These are phyloP conservation scores for Uronychia binucleata DNA, from an alignment of 73 alveolate genomes.

Conservation along the genomic window DNA sequence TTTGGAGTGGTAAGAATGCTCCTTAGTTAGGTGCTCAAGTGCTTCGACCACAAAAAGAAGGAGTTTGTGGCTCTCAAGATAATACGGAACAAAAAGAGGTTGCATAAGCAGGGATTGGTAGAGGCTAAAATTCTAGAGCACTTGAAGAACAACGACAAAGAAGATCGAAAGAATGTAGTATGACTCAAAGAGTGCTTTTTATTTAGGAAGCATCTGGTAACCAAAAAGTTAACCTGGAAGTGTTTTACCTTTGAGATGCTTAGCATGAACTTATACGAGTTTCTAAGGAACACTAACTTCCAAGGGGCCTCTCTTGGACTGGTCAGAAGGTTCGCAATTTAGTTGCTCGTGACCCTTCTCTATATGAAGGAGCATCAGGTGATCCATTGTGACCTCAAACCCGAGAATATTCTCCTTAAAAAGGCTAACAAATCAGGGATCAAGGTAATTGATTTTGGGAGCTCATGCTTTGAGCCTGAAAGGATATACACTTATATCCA, in stretches of 20 bases:
- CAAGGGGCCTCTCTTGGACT: slow-evolving; percentile 36
- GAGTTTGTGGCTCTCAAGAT: slow-evolving; percentile 89
- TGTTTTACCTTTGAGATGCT: slow-evolving; percentile 67
- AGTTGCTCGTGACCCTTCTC: slow-evolving; percentile 40
- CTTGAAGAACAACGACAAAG: slow-evolving; percentile 46
- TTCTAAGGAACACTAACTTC: slow-evolving; percentile 37
- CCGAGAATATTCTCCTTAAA: slow-evolving; percentile 85
- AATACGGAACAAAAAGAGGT: slow-evolving; percentile 78
- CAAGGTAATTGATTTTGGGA: slow-evolving; percentile 88
- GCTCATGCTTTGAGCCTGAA: slow-evolving; percentile 78
- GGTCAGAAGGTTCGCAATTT: slow-evolving; percentile 60
- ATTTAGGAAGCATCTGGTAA: slow-evolving; percentile 51
- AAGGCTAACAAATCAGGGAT: slow-evolving; percentile 66
- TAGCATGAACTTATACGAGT: slow-evolving; percentile 53
- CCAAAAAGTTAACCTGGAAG: not conserved
- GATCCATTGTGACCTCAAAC: slow-evolving; percentile 93
- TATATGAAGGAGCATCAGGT: slow-evolving; percentile 36
- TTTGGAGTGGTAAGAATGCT: slow-evolving; percentile 77
- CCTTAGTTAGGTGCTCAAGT: slow-evolving; percentile 57
- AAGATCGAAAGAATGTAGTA: slow-evolving; percentile 53
- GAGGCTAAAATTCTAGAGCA: slow-evolving; percentile 67
- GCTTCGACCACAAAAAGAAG: slow-evolving; percentile 83
- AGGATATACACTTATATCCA: slow-evolving; percentile 43
- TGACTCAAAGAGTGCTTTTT: slow-evolving; percentile 51
- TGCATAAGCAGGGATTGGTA: slow-evolving; percentile 85